These are phyloP conservation scores for Coemansia sp. DNA, from an alignment of 192 early-diverging fungal species.

Conservation along the genomic window DNA sequence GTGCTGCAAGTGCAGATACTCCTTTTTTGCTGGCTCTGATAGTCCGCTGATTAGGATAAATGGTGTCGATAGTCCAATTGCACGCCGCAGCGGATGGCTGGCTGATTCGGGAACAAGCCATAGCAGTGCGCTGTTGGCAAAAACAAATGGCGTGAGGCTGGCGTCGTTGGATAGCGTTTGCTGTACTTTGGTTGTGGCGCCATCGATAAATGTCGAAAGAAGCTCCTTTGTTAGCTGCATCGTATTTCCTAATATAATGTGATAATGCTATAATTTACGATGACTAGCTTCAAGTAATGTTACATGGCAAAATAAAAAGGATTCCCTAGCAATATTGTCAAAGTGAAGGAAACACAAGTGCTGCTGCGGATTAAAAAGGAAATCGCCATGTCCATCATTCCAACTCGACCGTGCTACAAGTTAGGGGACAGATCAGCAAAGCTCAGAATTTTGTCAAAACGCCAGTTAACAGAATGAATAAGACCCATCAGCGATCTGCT, in stretches of 20 bases:
- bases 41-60: conserved; percentile 40
- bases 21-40: not conserved
- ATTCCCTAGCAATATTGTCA: too few relatives aligned
- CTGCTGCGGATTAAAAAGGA: too few relatives aligned
- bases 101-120: conserved; percentile 29
- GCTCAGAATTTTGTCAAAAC: too few relatives aligned
- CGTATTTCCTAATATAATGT: conserved; percentile 9
- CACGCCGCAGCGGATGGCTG: conserved; percentile 42
- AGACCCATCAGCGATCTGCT: too few relatives aligned
- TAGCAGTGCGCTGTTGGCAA: conserved; percentile 35
- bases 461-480: too few relatives aligned
- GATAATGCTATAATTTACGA: not conserved
- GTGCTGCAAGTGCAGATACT: not conserved
- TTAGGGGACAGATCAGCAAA: too few relatives aligned
- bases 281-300: not conserved
- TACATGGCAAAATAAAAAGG: too few relatives aligned
- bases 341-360: too few relatives aligned
- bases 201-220: conserved; percentile 30
- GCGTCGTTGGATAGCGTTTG: conserved; percentile 15
- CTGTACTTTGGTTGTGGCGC: conserved; percentile 22
- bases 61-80: conserved; percentile 27
- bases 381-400: too few relatives aligned
- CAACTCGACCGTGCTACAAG: too few relatives aligned
- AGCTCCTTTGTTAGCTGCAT: conserved; percentile 38
- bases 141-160: conserved; percentile 38